Percentiles rank a stretch among this genome's conserved stretches.
Conservation (phyloP, 1,284 basidiomycete species). For the Porogramme epimiltina region DNA sequence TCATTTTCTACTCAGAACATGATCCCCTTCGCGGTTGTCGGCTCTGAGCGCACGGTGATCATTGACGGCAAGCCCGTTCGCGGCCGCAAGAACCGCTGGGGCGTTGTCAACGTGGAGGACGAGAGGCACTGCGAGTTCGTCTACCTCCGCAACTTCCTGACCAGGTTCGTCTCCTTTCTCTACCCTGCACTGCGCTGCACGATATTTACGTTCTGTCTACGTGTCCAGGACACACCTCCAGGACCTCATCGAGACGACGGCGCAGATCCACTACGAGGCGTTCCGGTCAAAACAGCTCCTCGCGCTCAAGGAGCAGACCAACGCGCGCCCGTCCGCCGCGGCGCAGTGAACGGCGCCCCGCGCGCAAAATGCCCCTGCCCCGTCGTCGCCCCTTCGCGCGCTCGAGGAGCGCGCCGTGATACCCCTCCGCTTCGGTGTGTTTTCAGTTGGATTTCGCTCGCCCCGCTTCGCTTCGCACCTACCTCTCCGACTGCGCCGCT, state of each 20-base stretch:
- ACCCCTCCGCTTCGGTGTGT: conserved; percentile 14
- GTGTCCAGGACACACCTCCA: conserved; percentile 86
- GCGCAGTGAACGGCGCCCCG: conserved; percentile 13
- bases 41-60: conserved; percentile 92
- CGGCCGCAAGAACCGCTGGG: conserved; percentile 97
- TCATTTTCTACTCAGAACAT: conserved; percentile 59
- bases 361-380: neutral
- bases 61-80: conserved; percentile 95
- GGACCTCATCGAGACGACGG: conserved; percentile 98
- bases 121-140: conserved; percentile 98
- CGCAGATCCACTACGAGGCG: conserved; percentile 98
- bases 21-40: conserved; percentile 96
- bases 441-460: conserved; percentile 15
- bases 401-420: conserved; percentile 22
- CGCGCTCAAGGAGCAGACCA: conserved; percentile 80
- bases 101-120: conserved; percentile 97
- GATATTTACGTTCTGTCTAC: neutral
- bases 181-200: neutral
- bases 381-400: neutral
- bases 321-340: conserved; percentile 29
- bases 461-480: too few species aligned
- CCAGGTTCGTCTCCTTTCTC: conserved; percentile 52
- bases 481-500: conserved; percentile 4
- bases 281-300: conserved; percentile 98
- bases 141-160: conserved; percentile 96